Percentiles rank a stretch among this genome's conserved stretches.
Evolutionary conservation across 1,284 basidiomycete genomes (phyloP).

Genomic region (Heterobasidion irregulare): DNA sequence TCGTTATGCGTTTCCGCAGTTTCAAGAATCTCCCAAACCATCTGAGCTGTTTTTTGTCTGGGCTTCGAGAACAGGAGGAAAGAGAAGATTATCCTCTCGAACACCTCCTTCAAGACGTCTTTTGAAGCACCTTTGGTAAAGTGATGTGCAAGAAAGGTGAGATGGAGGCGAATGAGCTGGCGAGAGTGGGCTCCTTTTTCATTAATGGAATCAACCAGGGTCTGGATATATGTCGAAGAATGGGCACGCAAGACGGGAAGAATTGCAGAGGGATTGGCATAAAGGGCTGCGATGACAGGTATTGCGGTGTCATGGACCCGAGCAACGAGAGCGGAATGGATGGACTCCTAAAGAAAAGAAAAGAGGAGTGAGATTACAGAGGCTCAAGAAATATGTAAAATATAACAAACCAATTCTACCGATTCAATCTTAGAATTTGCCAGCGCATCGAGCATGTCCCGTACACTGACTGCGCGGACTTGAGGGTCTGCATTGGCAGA

Average conservation of each 20-base stretch:
- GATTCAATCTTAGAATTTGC: slow-evolving; percentile 18
- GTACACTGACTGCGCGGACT: slow-evolving; percentile 44
- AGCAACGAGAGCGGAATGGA: slow-evolving; percentile 45
- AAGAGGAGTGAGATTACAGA: not conserved
- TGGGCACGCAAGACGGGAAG: slow-evolving; percentile 34
- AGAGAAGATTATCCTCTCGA: slow-evolving; percentile 61
- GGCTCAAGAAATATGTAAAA: not conserved
- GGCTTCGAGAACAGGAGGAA: slow-evolving; percentile 68
- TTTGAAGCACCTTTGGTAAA: slow-evolving; percentile 11
- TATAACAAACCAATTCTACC: slow-evolving; percentile 30
- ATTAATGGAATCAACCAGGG: slow-evolving; percentile 36
- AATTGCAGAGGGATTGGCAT: slow-evolving; percentile 39
- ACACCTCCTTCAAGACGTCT: slow-evolving; percentile 30
- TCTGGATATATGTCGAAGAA: slow-evolving; percentile 35
- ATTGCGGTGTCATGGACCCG: slow-evolving; percentile 59
- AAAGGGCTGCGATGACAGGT: slow-evolving; percentile 59
- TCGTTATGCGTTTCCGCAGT: slow-evolving; percentile 15
- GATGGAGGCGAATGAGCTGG: slow-evolving; percentile 47
- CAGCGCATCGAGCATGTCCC: slow-evolving; percentile 35
- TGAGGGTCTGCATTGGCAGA: slow-evolving; percentile 43
- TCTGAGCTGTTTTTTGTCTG: slow-evolving; percentile 49
- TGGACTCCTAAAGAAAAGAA: slow-evolving; percentile 30
- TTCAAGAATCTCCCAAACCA: slow-evolving; percentile 59
- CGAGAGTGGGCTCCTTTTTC: slow-evolving; percentile 38
- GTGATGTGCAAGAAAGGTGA: slow-evolving; percentile 51